A percentile compares a stretch with the other conserved stretches of the same genome.
Evolutionary conservation across 352 stramenopile species (phyloP).

Genomic region (Phytophthora lateralis): DNA sequence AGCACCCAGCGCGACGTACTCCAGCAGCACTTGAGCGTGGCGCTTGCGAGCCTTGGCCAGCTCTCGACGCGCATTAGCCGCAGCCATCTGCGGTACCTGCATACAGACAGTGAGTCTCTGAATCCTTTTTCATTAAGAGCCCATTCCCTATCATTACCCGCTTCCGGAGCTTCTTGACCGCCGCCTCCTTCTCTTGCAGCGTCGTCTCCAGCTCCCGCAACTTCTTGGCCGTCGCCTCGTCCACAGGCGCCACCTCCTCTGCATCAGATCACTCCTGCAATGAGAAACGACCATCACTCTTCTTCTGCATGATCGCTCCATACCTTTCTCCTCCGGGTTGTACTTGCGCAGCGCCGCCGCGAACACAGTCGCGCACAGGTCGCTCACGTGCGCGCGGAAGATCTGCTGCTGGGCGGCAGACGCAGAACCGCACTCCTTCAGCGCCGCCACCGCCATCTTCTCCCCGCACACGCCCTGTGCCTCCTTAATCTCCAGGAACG

Average conservation of each 20-base stretch:
- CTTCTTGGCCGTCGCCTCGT: conserved; percentile 46
- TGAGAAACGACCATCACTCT: background rate
- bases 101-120: background rate
- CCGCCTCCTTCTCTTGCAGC: conserved; percentile 59
- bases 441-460: conserved; percentile 53
- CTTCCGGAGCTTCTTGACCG: conserved; percentile 63
- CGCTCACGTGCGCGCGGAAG: conserved; percentile 75
- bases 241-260: conserved; percentile 73
- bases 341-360: conserved; percentile 70
- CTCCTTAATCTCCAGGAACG: conserved; percentile 80
- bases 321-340: conserved; percentile 68
- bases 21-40: conserved; percentile 52
- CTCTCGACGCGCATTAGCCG: conserved; percentile 54
- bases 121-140: background rate
- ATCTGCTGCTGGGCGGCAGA: conserved; percentile 74
- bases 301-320: conserved; percentile 2
- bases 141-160: conserved; percentile 28
- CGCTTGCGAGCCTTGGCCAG: conserved; percentile 64
- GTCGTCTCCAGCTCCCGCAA: conserved; percentile 54
- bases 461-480: conserved; percentile 69
- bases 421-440: conserved; percentile 53
- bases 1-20: conserved; percentile 24
- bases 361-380: conserved; percentile 79
- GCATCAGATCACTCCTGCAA: background rate
- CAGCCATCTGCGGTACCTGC: conserved; percentile 60